Percentiles rank a stretch among this genome's conserved stretches.
Conservation (phyloP, 371 early-diverging fungal species). For the Mortierella sp. region DNA sequence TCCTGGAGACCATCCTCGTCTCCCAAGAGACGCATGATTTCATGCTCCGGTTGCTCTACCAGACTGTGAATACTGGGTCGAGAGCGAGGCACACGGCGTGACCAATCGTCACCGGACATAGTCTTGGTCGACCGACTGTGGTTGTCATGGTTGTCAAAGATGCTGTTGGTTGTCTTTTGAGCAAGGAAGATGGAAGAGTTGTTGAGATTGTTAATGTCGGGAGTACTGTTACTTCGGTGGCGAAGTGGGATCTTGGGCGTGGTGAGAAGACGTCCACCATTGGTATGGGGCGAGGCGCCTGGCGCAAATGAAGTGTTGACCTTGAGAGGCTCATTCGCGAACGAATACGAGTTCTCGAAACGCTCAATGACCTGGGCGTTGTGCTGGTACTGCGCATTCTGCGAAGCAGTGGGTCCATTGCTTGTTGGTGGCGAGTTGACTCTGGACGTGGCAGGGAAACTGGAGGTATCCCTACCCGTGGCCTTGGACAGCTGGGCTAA, state of each 20-base stretch:
- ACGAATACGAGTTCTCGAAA: conserved; percentile 45
- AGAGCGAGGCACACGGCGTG: conserved; percentile 35
- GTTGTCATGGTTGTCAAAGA: conserved; percentile 51
- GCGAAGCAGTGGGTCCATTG: conserved; percentile 52
- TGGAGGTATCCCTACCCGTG: conserved; percentile 37
- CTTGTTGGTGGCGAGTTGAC: conserved; percentile 35
- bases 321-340: conserved; percentile 39
- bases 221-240: conserved; percentile 52
- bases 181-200: conserved; percentile 40
- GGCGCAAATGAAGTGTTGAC: conserved; percentile 30
- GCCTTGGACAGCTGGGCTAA: conserved; percentile 54
- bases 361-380: conserved; percentile 45
- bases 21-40: conserved; percentile 49
- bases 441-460: conserved; percentile 42
- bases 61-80: conserved; percentile 54
- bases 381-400: conserved; percentile 48
- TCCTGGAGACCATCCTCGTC: conserved; percentile 80
- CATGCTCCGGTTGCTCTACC: conserved; percentile 51
- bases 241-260: conserved; percentile 23
- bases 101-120: conserved; percentile 52
- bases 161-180: conserved; percentile 50
- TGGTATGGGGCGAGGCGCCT: neutral
- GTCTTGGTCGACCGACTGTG: conserved; percentile 46
- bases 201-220: conserved; percentile 44
- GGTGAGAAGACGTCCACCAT: neutral